phyloP scores from a whole-genome alignment of 495 filamentous ascomycete genomes.

The Hypoxylon intermedium region DNA sequence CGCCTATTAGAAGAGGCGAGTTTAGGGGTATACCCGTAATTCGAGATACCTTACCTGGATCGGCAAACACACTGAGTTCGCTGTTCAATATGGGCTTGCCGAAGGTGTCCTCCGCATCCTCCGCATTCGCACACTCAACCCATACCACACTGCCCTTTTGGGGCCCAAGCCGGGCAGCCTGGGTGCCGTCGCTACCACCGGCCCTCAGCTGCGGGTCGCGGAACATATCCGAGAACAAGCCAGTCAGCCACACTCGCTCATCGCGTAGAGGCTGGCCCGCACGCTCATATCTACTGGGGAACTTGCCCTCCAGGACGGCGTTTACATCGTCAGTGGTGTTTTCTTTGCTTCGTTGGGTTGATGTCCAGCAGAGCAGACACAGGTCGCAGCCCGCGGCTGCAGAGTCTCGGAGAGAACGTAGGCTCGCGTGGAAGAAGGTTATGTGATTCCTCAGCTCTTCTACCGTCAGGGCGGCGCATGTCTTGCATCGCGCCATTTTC shows the following conservation, averaged over 20 bases:
- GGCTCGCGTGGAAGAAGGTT: conserved; percentile 11
- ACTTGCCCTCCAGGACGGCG: conserved; percentile 21
- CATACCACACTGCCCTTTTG: conserved; percentile 6
- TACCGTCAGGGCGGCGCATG: conserved; percentile 16
- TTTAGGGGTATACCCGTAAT: too few relatives aligned
- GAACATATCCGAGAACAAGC: not conserved
- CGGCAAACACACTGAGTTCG: conserved; percentile 16
- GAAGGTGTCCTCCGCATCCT: conserved; percentile 9
- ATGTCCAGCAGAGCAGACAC: conserved; percentile 23
- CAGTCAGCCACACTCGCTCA: conserved; percentile 22
- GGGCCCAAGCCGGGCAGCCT: not conserved
- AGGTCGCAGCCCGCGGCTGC: conserved; percentile 22
- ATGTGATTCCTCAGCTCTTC: conserved; percentile 1
- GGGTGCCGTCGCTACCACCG: not conserved
- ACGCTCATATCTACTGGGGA: not conserved
- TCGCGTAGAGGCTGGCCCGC: conserved; percentile 10
- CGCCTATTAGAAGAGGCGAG: conserved; percentile 1
- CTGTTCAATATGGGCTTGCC: not conserved
- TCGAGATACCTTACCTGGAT: conserved; percentile 21
- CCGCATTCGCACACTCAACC: conserved; percentile 10
- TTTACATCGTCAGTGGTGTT: not conserved
- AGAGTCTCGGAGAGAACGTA: conserved; percentile 26
- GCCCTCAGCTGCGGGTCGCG: not conserved
- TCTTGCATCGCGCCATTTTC: conserved; percentile 20
- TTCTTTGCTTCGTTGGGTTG: not conserved